Evolutionary conservation across 352 stramenopile genomes (phyloP).

Genomic region (Pythium inflatum): DNA sequence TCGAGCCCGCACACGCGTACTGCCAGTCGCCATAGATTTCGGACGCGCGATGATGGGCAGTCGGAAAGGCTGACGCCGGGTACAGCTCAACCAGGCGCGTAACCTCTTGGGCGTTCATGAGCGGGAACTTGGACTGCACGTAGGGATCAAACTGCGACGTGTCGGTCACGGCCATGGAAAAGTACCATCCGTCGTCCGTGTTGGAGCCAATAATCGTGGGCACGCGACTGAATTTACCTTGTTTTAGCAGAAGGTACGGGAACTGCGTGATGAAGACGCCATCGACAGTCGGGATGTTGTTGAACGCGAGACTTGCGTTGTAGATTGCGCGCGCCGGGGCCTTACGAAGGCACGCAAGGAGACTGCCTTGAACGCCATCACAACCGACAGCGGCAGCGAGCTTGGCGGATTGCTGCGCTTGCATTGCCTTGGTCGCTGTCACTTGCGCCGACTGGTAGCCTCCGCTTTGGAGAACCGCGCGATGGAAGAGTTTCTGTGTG

Average conservation of each 20-base stretch:
- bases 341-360: background rate
- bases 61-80: background rate
- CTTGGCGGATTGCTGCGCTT: background rate
- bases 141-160: slow-evolving; percentile 6
- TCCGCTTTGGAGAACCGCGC: background rate
- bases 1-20: slow-evolving; percentile 16
- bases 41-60: slow-evolving; percentile 5
- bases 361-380: background rate
- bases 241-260: background rate
- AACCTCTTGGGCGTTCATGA: background rate
- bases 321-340: background rate
- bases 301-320: background rate
- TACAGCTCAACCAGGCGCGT: slow-evolving; percentile 5
- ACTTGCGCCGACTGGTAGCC: background rate
- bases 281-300: background rate
- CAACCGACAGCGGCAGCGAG: background rate
- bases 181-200: background rate
- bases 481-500: background rate
- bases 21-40: slow-evolving; percentile 14
- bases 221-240: background rate
- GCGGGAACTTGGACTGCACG: background rate
- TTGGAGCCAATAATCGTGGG: background rate
- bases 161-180: background rate
- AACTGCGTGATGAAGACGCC: background rate
- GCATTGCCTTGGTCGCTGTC: background rate